Percentiles rank a stretch among this genome's conserved stretches.
Evolutionary conservation across 805 yeast species (phyloP).

Genomic region (Nakazawaea siamensis): DNA sequence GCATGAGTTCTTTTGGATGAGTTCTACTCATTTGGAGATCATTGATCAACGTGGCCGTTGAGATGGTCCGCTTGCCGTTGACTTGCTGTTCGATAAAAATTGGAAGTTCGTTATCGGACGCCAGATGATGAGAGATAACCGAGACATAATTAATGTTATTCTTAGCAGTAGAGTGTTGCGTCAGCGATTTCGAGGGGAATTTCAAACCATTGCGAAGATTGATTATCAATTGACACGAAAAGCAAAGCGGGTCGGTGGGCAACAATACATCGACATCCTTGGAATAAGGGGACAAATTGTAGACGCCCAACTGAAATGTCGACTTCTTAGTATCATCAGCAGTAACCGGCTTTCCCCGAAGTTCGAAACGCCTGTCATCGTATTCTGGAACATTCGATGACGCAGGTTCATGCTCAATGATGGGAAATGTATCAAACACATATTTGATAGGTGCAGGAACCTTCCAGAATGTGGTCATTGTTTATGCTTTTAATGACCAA

Average conservation of each 20-base stretch:
- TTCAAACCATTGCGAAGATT: slow-evolving; percentile 33
- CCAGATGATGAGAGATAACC: slow-evolving; percentile 38
- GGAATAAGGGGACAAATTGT: slow-evolving; percentile 29
- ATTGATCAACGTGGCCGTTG: slow-evolving; percentile 28
- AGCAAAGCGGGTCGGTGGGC: slow-evolving; percentile 55
- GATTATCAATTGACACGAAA: slow-evolving; percentile 36
- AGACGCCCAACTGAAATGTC: slow-evolving; percentile 46
- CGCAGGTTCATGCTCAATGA: slow-evolving; percentile 31
- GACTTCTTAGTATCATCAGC: slow-evolving; percentile 10
- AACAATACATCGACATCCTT: slow-evolving; percentile 22
- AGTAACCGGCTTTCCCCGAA: slow-evolving; percentile 9
- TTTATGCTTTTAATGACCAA: too few relatives aligned
- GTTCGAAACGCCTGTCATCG: not conserved
- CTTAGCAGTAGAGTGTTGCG: slow-evolving; percentile 3
- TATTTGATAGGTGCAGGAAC: slow-evolving; percentile 35
- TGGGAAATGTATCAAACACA: slow-evolving; percentile 46
- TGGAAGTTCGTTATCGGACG: slow-evolving; percentile 44
- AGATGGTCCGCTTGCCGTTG: slow-evolving; percentile 23
- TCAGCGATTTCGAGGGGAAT: slow-evolving; percentile 27
- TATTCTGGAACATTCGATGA: not conserved
- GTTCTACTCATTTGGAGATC: slow-evolving; percentile 27
- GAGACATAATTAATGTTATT: slow-evolving; percentile 26
- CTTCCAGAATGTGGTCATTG: slow-evolving; percentile 11
- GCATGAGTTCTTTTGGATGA: slow-evolving; percentile 23
- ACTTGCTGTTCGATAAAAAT: slow-evolving; percentile 42